Evolutionary conservation across 106 monocot species (phyloP), one percentile per base, ranked within the genome.

Genomic region (Hemerocallis citrina): DNA sequence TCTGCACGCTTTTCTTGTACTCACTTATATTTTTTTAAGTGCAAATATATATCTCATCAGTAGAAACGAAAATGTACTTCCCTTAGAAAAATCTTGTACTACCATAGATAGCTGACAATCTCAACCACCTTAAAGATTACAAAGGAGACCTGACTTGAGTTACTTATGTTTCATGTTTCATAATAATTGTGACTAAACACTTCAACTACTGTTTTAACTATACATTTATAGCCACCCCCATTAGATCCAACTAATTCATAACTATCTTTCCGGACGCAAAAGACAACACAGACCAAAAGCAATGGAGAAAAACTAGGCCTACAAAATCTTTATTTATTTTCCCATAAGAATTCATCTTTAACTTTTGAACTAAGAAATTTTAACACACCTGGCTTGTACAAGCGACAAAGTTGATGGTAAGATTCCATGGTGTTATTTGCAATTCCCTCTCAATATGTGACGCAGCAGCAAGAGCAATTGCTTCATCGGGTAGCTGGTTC

Each of bases 361-460:
- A 59, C 48, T 20, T 59, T 25, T 17, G 13, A 17, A 37, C 34
- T 4, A 36, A 62, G 15, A 43, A 55, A 29, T 39, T 24, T 39
- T 21, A 59, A 37, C 29, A 42, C 22, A 85, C 94, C 85, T 89
- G 94, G 69, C 68, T 91, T 41, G 86, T 90, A 68, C 90, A 88
- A 59, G 96, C 71, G 75, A 98, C 84, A 77, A 98, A 98, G 77
- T 90, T 92, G 69, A 74, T 84, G 25, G 84, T 88, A 48, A 98
- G 77, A 72, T 84, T 88, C 96, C 96, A 98, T 59, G 91, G 60
- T 55, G 96, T 91, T 64, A 92, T 92, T 61, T 79, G 88, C 61
- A 98, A 72, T 63, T 98, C 96, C 43, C 96, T 78, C 64, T 98
- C 91, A 77, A 98, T 91, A 64, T 98, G 96, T 50, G 96, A 76